These are phyloP conservation scores for Leptographium galeiforme DNA, from an alignment of 2,329 filamentous ascomycete genomes.

Conservation along the genomic window DNA sequence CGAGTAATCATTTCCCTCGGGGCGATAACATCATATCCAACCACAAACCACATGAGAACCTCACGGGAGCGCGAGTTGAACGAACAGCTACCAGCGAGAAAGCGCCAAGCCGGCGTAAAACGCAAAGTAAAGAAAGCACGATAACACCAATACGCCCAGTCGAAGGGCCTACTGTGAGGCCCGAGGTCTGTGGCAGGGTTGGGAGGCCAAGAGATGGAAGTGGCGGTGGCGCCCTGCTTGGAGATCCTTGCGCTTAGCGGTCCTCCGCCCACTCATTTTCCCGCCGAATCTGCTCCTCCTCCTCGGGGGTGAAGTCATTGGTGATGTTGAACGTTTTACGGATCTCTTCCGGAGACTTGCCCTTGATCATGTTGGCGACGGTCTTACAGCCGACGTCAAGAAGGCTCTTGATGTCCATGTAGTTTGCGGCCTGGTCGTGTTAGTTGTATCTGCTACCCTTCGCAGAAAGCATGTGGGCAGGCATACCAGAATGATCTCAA, in stretches of 20 bases:
- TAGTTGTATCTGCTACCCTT: slow-evolving; percentile 3
- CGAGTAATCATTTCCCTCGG: no score
- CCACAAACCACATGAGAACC: no score
- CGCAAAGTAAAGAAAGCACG: not conserved
- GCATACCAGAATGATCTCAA: slow-evolving; percentile 92
- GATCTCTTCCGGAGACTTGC: slow-evolving; percentile 98
- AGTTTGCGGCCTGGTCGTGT: slow-evolving; percentile 69
- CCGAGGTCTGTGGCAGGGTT: not conserved
- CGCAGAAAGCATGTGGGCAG: not conserved
- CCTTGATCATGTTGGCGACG: slow-evolving; percentile 99
- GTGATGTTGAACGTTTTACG: slow-evolving; percentile 99
- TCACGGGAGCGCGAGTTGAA: no score
- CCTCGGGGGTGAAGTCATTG: slow-evolving; percentile 97
- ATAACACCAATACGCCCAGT: no score
- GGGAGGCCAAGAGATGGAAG: not conserved
- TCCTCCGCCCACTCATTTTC: slow-evolving; percentile 92
- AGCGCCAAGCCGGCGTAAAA: not conserved
- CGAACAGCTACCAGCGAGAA: not conserved
- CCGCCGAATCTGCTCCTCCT: slow-evolving; percentile 92
- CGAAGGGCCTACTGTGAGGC: not conserved
- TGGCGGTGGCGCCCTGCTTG: no score
- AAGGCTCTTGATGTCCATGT: slow-evolving; percentile 96
- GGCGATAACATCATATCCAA: no score
- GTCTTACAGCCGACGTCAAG: slow-evolving; percentile 99
- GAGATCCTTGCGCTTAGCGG: slow-evolving; percentile 30